Percentiles rank a stretch among this genome's conserved stretches.
Evolutionary conservation across 192 early-diverging fungal genomes (phyloP).

Genomic region (Dissophora ornata): DNA sequence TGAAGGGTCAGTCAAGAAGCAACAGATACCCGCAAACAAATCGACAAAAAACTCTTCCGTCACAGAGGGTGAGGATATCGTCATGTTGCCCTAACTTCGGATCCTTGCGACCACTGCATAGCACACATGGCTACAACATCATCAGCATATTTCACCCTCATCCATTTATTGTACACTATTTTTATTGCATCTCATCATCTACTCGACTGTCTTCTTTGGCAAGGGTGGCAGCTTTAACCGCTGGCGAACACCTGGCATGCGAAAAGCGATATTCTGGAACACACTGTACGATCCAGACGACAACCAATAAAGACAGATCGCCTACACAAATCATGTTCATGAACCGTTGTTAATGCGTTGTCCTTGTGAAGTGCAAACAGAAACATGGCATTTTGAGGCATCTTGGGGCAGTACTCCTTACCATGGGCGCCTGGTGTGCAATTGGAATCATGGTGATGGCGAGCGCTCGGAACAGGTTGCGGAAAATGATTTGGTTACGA

Average conservation of each 20-base stretch:
- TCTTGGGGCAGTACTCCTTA: slow-evolving; percentile 17
- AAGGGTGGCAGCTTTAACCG: slow-evolving; percentile 43
- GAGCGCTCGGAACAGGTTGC: slow-evolving; percentile 65
- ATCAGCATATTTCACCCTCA: not conserved
- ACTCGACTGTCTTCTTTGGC: slow-evolving; percentile 9
- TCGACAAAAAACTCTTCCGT: not conserved
- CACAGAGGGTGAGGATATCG: slow-evolving; percentile 21
- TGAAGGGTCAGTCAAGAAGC: slow-evolving; percentile 12
- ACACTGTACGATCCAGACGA: slow-evolving; percentile 74
- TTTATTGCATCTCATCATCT: slow-evolving; percentile 2
- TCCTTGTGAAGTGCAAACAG: too few species aligned
- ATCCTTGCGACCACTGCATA: too few species aligned
- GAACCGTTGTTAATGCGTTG: not conserved
- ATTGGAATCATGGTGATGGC: slow-evolving; percentile 73
- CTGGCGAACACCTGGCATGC: slow-evolving; percentile 52
- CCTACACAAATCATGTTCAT: slow-evolving; percentile 45
- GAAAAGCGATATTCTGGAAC: slow-evolving; percentile 70
- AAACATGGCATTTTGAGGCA: too few species aligned
- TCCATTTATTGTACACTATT: slow-evolving; percentile 37
- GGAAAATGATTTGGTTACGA: slow-evolving; percentile 54
- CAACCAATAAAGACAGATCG: slow-evolving; percentile 77
- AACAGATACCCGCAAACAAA: slow-evolving; percentile 16
- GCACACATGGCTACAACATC: too few species aligned
- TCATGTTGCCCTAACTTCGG: slow-evolving; percentile 32
- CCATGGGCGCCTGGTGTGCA: slow-evolving; percentile 74